Conservation (phyloP, 2,329 filamentous ascomycete species). For the Arthrobotrys entomopaga region DNA sequence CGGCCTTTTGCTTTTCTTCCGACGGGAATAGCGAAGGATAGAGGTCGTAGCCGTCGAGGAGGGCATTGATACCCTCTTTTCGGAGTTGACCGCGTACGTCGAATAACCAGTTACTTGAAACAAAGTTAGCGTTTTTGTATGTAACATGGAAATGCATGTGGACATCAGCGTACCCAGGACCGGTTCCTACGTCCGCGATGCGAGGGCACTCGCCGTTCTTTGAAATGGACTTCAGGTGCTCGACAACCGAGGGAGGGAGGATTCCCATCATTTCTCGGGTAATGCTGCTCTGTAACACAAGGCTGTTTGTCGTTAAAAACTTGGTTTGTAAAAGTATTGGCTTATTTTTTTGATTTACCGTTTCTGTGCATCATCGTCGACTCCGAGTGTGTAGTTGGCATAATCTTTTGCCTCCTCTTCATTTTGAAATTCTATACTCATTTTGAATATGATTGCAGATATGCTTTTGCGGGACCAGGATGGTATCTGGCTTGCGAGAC, state of each 20-base stretch:
- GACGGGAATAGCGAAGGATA: constrained; percentile 25
- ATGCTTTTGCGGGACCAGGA: too few relatives aligned
- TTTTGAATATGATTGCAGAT: constrained; percentile 1
- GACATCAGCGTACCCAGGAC: constrained; percentile 19
- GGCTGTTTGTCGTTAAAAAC: constrained; percentile 3
- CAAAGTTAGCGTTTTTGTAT: neutral
- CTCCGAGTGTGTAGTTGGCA: constrained; percentile 25
- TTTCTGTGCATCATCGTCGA: constrained; percentile 29
- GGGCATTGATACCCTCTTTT: constrained; percentile 27
- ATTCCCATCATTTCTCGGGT: constrained; percentile 35
- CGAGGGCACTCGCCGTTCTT: constrained; percentile 25
- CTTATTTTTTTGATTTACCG: constrained; percentile 16
- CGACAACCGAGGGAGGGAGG: constrained; percentile 10
- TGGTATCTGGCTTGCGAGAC: too few relatives aligned
- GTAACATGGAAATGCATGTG: too few relatives aligned
- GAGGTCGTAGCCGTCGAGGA: constrained; percentile 31
- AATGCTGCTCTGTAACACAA: constrained; percentile 30
- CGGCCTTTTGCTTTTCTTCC: constrained; percentile 22
- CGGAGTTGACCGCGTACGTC: constrained; percentile 24
- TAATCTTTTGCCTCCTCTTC: constrained; percentile 38
- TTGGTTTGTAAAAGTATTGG: neutral
- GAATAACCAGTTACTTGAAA: constrained; percentile 22
- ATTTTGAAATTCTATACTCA: constrained; percentile 18
- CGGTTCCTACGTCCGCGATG: constrained; percentile 27
- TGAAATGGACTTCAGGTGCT: constrained; percentile 10